Percentiles rank a stretch among this genome's conserved stretches.
These are phyloP conservation scores for Psidium friedrichsthalianum DNA, from an alignment of 345 rosid species.

Conservation along the genomic window DNA sequence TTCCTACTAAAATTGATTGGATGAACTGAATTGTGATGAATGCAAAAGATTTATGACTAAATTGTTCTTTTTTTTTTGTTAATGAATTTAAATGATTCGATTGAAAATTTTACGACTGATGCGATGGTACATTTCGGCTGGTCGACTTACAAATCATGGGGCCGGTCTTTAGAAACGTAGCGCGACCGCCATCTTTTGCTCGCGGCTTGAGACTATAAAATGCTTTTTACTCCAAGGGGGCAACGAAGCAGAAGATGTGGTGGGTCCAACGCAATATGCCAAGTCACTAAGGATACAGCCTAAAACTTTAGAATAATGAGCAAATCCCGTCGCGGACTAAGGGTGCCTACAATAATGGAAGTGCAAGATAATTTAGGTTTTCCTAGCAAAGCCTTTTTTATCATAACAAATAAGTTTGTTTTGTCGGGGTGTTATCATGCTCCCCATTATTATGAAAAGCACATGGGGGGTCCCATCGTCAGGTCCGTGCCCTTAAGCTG, in stretches of 20 bases:
- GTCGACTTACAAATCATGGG: not conserved
- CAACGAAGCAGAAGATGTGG: not conserved
- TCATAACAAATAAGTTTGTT: not conserved
- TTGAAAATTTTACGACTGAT: too few species aligned
- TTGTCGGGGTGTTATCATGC: too few species aligned
- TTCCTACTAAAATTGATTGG: too few species aligned
- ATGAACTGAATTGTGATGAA: too few species aligned
- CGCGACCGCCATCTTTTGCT: not conserved
- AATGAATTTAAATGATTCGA: too few species aligned
- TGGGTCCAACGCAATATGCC: not conserved
- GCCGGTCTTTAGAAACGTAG: not conserved
- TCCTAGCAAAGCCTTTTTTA: not conserved
- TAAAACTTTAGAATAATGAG: not conserved
- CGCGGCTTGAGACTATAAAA: not conserved
- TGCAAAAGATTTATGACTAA: too few species aligned
- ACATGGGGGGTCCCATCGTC: too few species aligned
- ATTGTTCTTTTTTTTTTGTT: too few species aligned
- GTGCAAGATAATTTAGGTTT: not conserved
- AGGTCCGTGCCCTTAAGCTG: too few species aligned
- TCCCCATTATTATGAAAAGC: too few species aligned
- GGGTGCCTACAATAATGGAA: not conserved
- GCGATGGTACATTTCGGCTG: not conserved
- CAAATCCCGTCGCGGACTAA: not conserved
- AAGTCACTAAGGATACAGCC: not conserved
- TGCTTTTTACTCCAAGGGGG: not conserved